Evolutionary conservation across 2,329 filamentous ascomycete species (phyloP), one percentile per base, ranked within the genome.

Genomic region (Exophiala viscosa): DNA sequence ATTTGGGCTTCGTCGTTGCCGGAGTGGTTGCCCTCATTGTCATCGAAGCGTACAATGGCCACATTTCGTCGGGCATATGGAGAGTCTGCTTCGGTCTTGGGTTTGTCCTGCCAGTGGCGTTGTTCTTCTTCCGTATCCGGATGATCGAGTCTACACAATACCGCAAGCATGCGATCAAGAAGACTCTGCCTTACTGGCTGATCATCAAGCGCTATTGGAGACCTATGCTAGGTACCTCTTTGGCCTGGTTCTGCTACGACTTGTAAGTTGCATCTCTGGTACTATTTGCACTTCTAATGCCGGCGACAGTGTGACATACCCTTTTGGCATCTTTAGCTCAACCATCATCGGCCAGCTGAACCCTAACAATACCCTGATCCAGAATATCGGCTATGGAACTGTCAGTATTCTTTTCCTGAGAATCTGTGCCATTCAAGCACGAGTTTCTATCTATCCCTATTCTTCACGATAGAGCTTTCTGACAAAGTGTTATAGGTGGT

Each of bases 131-230:
- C 13, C 87, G 89, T 40, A 65, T 90, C 32, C 85, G 83, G 64
- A 75, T 93, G 40, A 77, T 86, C 53, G 89, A 95, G 67, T 88
- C 88, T 0, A 87, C 90, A 65, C 85, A 90, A 60, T 92, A 86
- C 65, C 79, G 81, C 54, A 77, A 79, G 13, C 79, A 90, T 63
- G 82, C 81, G 3, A 88, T 91, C 84, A 78, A 76, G 59, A 70
- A 76, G 60, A 76, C 79, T 23, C 78, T 76, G 32, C 78, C 78
- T 0, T 70, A 76, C 52, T 69, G 65, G 66, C 63, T 81, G 32
- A 76, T 77, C 50, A 62, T 80, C 49, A 77, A 74, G 67, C 90
- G 83, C 65, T 93, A 93, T 69, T 86, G 89, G 70, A 49, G 73
- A 4, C 73, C 75, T 0, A 65, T 81, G 42, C 62, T 80, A 2